Conservation (phyloP, 139 green algal species). For the Chloropicon primus region DNA sequence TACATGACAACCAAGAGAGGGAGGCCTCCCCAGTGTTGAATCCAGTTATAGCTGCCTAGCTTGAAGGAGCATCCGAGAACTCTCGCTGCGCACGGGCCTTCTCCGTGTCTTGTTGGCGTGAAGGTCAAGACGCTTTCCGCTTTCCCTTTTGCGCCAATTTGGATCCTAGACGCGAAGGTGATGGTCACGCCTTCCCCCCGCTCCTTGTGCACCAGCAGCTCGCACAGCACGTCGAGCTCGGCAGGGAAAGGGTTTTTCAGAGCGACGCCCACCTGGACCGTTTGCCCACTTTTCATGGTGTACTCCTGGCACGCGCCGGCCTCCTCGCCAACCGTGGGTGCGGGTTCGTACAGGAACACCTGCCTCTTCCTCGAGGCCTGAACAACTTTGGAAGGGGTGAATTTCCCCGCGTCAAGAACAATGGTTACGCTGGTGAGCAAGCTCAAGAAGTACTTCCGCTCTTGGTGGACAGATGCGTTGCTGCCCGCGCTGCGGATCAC, state of each 20-base stretch:
- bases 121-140: not conserved
- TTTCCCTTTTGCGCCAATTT: not conserved
- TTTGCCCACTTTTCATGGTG: not conserved
- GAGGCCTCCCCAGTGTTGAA: no score
- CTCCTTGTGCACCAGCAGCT: not conserved
- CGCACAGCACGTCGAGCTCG: not conserved
- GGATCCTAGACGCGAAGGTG: not conserved
- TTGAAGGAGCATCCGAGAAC: not conserved
- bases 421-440: not conserved
- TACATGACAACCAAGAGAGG: no score
- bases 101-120: not conserved
- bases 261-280: not conserved
- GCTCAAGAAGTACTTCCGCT: not conserved
- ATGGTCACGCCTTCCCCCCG: not conserved
- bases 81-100: not conserved
- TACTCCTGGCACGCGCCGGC: not conserved
- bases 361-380: not conserved
- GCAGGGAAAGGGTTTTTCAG: not conserved
- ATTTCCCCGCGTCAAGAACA: not conserved
- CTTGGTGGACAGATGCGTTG: not conserved
- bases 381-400: not conserved
- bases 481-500: not conserved
- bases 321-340: not conserved
- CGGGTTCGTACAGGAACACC: not conserved
- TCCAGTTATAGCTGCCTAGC: not conserved